Percentiles rank a stretch among this genome's conserved stretches.
Evolutionary conservation across 1,284 basidiomycete species (phyloP).

Genomic region (Pascua sp.): DNA sequence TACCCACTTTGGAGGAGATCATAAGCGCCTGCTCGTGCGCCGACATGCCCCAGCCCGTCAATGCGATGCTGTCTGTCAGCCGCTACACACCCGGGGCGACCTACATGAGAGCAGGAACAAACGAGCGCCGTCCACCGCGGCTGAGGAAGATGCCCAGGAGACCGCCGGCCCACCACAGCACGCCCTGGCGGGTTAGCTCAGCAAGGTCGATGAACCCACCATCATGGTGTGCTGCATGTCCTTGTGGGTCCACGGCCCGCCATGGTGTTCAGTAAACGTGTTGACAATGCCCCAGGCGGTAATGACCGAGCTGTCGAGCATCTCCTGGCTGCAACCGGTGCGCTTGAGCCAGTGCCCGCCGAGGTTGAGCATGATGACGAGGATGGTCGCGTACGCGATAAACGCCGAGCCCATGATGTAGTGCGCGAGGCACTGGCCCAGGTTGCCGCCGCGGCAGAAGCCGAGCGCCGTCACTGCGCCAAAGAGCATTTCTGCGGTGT

Average conservation of each 20-base stretch:
- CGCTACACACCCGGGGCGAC: constrained; percentile 20
- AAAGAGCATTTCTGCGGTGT: constrained; percentile 51
- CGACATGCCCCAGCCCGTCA: constrained; percentile 95
- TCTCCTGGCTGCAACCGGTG: constrained; percentile 64
- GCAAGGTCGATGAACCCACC: constrained; percentile 11
- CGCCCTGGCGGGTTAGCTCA: constrained; percentile 50
- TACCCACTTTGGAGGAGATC: constrained; percentile 71
- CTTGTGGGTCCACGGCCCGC: constrained; percentile 76
- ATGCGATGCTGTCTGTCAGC: constrained; percentile 60
- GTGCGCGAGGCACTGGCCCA: constrained; percentile 81
- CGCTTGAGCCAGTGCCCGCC: constrained; percentile 76
- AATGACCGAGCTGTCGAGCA: constrained; percentile 86
- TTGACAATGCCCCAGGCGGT: constrained; percentile 79
- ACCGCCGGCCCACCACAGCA: constrained; percentile 85
- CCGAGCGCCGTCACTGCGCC: constrained; percentile 46
- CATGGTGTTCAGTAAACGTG: constrained; percentile 89
- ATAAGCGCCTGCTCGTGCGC: constrained; percentile 80
- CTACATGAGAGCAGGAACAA: constrained; percentile 79
- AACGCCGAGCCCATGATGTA: constrained; percentile 85
- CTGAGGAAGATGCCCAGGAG: constrained; percentile 81
- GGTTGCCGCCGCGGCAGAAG: constrained; percentile 65
- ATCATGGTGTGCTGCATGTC: constrained; percentile 87
- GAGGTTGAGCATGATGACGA: constrained; percentile 75
- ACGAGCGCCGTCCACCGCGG: constrained; percentile 75
- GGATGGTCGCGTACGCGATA: constrained; percentile 78